Evolutionary conservation across 2,329 filamentous ascomycete species (phyloP).

Genomic region (Cladosporium sp.): DNA sequence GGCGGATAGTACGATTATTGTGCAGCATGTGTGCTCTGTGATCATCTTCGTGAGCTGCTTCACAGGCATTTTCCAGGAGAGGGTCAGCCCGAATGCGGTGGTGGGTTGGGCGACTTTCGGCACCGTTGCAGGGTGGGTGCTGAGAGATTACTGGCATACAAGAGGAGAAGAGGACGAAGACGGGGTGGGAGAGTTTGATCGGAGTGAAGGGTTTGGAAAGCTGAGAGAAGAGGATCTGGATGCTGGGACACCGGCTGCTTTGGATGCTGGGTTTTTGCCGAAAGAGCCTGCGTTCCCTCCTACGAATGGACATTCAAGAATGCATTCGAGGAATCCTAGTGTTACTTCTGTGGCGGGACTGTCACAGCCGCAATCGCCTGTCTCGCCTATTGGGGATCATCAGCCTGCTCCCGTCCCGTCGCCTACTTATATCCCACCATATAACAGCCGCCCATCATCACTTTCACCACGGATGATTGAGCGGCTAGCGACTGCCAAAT

Average conservation of each 20-base stretch:
- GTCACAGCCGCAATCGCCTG: not conserved
- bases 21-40: slow-evolving; percentile 93
- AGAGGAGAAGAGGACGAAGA: slow-evolving; percentile 31
- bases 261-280: not conserved
- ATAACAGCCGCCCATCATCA: slow-evolving; percentile 28
- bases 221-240: not conserved
- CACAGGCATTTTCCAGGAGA: slow-evolving; percentile 79
- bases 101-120: slow-evolving; percentile 78
- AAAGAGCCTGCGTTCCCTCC: not conserved
- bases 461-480: slow-evolving; percentile 56
- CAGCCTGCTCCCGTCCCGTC: not conserved
- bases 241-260: slow-evolving; percentile 1
- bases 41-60: slow-evolving; percentile 94
- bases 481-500: slow-evolving; percentile 79
- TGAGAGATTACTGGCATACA: slow-evolving; percentile 80
- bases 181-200: slow-evolving; percentile 24
- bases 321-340: slow-evolving; percentile 47
- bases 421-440: slow-evolving; percentile 29
- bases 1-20: slow-evolving; percentile 90
- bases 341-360: slow-evolving; percentile 45
- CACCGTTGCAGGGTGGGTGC: slow-evolving; percentile 80
- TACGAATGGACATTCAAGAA: not conserved
- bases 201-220: not conserved
- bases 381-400: not conserved
- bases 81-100: slow-evolving; percentile 84